These are phyloP conservation scores for Smallanthus sonchifolius DNA, from an alignment of 129 eudicot species.

Conservation along the genomic window DNA sequence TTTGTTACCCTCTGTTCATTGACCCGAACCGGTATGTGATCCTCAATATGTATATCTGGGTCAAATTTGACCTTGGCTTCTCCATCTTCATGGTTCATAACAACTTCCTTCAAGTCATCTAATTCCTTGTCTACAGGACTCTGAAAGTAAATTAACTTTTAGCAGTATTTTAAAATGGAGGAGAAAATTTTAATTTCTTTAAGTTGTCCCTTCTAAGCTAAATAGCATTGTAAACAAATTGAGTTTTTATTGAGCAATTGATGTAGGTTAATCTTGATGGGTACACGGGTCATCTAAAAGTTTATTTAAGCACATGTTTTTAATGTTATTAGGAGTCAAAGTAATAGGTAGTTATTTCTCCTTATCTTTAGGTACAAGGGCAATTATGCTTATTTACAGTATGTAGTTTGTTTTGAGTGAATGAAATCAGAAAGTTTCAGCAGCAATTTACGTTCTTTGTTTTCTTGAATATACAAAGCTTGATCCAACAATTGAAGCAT, in stretches of 20 bases:
- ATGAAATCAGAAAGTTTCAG: too few relatives aligned
- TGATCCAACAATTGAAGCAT: too few relatives aligned
- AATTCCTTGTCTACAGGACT: conserved; percentile 44
- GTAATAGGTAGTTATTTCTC: too few relatives aligned
- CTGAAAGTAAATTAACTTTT: conserved; percentile 25
- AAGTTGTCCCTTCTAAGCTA: neutral
- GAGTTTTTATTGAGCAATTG: neutral
- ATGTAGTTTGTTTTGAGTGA: too few relatives aligned
- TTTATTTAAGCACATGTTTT: too few relatives aligned
- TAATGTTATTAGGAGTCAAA: too few relatives aligned
- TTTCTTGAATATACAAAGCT: too few relatives aligned
- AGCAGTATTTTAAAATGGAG: neutral
- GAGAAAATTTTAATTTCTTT: neutral
- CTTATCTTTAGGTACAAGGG: too few relatives aligned
- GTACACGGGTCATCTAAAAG: too few relatives aligned
- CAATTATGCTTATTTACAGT: too few relatives aligned
- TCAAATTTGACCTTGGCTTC: conserved; percentile 38
- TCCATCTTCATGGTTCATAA: conserved; percentile 41
- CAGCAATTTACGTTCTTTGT: too few relatives aligned
- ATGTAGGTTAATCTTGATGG: too few relatives aligned
- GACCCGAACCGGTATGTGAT: conserved; percentile 65
- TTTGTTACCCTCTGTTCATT: conserved; percentile 78
- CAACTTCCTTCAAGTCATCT: conserved; percentile 51
- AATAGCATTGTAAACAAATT: neutral
- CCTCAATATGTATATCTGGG: conserved; percentile 61